Percentiles rank a stretch among this genome's conserved stretches.
Conservation (phyloP, 495 filamentous ascomycete species). For the Talaromyces wortmannii region DNA sequence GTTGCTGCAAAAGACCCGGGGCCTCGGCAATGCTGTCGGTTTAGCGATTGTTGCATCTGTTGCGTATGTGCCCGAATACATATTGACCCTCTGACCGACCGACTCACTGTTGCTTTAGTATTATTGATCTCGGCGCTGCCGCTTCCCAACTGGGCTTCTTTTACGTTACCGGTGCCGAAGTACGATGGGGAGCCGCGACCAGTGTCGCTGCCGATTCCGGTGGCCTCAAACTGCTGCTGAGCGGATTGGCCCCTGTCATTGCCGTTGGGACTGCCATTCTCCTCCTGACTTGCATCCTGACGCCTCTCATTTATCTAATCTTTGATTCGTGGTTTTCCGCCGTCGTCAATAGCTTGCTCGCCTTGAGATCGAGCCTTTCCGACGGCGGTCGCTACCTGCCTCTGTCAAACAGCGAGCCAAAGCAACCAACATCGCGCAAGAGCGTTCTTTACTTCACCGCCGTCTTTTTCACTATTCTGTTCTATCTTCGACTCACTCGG, state of each 20-base stretch:
- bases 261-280: constrained; percentile 7
- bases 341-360: not conserved
- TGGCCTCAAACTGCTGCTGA: constrained; percentile 16
- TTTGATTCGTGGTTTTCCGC: constrained; percentile 10
- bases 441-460: not conserved
- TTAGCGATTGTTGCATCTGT: not conserved
- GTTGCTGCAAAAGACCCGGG: constrained; percentile 3
- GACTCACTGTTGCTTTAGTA: constrained; percentile 2
- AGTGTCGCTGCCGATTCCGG: constrained; percentile 15
- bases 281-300: constrained; percentile 8
- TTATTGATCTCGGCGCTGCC: constrained; percentile 8
- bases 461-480: not conserved
- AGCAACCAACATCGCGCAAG: not conserved
- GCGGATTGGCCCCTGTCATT: constrained; percentile 15
- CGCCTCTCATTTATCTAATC: constrained; percentile 3
- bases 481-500: constrained; percentile 7
- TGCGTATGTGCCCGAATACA: not conserved
- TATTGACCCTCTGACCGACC: no score
- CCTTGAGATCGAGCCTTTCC: not conserved
- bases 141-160: constrained; percentile 18
- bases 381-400: not conserved
- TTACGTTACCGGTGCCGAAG: constrained; percentile 17
- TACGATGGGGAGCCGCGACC: constrained; percentile 18
- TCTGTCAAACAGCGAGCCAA: constrained; percentile 4
- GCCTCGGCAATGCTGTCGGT: not conserved